Conservation (phyloP, 2,329 filamentous ascomycete genomes). For the Alternaria sp. region DNA sequence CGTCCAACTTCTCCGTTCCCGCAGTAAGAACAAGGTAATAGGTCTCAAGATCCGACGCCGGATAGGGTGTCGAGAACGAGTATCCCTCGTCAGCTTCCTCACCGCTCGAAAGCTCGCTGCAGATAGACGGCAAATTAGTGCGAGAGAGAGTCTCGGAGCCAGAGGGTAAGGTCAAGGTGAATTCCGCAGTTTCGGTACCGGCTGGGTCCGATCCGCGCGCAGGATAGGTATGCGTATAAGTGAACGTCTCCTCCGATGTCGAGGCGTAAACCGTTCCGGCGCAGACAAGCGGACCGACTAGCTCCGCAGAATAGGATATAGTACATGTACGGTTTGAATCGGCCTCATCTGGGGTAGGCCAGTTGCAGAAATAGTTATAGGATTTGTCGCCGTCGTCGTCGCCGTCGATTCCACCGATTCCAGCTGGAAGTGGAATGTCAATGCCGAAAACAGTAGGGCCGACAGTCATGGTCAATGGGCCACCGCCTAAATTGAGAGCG, state of each 20-base stretch:
- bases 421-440: not conserved
- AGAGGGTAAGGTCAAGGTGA: too few relatives aligned
- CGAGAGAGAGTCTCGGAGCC: not conserved
- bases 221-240: not conserved
- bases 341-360: not conserved
- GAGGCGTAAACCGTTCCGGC: accelerated
- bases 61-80: too few relatives aligned
- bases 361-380: not conserved
- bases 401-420: accelerated
- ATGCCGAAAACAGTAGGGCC: not conserved
- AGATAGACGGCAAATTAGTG: not conserved
- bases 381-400: not conserved
- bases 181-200: not conserved
- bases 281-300: not conserved
- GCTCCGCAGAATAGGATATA: accelerated
- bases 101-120: not conserved
- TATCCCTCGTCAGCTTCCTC: too few relatives aligned
- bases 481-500: not conserved
- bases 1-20: constrained; percentile 1
- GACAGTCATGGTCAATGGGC: not conserved
- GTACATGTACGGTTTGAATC: not conserved
- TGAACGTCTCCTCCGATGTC: accelerated
- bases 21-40: constrained; percentile 3
- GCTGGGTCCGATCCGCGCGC: not conserved
- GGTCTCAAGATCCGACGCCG: not conserved